phyloP scores from a whole-genome alignment of 78 protist species.

The Speleostelium caveatum region DNA sequence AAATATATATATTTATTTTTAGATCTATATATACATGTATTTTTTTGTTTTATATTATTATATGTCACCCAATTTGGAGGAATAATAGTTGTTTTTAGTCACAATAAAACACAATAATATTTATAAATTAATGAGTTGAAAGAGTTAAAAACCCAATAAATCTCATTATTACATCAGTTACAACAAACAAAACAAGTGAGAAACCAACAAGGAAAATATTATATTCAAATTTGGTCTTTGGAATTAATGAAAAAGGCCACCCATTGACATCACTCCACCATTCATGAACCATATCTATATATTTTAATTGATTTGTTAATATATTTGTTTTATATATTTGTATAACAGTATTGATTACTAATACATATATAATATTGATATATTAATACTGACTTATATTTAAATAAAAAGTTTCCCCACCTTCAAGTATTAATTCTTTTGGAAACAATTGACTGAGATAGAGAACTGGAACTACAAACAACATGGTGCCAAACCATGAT shows the following conservation, averaged over 20 bases:
- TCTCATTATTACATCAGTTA: constrained; percentile 24
- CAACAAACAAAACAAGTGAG: constrained; percentile 5
- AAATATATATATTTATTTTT: too few relatives aligned
- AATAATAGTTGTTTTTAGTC: too few relatives aligned
- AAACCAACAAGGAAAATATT: constrained; percentile 13
- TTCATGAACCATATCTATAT: constrained; percentile 31
- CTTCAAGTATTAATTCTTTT: neutral
- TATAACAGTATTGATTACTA: too few relatives aligned
- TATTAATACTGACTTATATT: too few relatives aligned
- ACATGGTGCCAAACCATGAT: constrained; percentile 18
- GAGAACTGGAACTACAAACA: constrained; percentile 16
- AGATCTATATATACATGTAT: too few relatives aligned
- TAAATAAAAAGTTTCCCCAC: constrained; percentile 38
- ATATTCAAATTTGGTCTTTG: neutral
- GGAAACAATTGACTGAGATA: constrained; percentile 23
- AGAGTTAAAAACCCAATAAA: neutral
- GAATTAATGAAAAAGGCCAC: constrained; percentile 57
- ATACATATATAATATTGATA: too few relatives aligned
- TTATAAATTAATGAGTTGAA: too few relatives aligned
- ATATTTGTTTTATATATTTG: too few relatives aligned
- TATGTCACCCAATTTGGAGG: too few relatives aligned
- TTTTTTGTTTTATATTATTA: too few relatives aligned
- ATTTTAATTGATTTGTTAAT: too few relatives aligned
- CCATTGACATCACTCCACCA: constrained; percentile 71
- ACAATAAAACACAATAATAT: too few relatives aligned